Base-by-base conservation (phyloP, 1,139 yeast genomes). In the Blastobotrys raffinosifermentans region DNA sequence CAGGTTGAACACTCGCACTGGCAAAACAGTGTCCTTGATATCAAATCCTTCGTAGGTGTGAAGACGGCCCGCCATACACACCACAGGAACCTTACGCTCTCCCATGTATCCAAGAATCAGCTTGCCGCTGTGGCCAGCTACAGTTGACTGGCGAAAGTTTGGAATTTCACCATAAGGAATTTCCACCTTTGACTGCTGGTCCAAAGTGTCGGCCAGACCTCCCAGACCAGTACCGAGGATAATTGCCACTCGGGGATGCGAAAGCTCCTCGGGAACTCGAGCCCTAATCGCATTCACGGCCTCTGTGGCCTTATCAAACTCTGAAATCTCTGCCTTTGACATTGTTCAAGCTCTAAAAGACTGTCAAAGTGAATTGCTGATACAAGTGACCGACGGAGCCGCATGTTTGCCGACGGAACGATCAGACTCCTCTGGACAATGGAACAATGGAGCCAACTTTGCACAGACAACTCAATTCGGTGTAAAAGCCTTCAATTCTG, bases 171-270 rank as follows among this genome's bases (percentile, higher is more conserved):
- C 51, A 57, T 87, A 91, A 1, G 79, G 64, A 22, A 91, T 69
- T 49, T 71, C 74, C 29, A 73, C 58, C 44, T 66, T 59, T 32
- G 73, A 58, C 32, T 61, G 64, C 1, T 64, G 51, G 23, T 62
- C 59, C 41, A 80, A 56, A 45, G 70, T 61, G 36, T 74, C 66
- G 1, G 91, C 81, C 37, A 91, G 80, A 0, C 94, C 94, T 7
- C 96, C 94, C 11, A 91, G 69, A 0, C 97, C 97, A 3, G 96
- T 85, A 4, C 98, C 97, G 64, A 97, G 89, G 36, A 91, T 82
- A 48, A 91, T 81, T 51, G 89, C 73, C 1, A 76, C 80, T 41
- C 76, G 66, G 1, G 65, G 61, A 13, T 44, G 32, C 27, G 42
- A 38, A 18, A 57, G 47, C 11, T 45, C 52, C n/a, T 26, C 44